Evolutionary conservation across 192 early-diverging fungal genomes (phyloP).

Genomic region (Coemansia umbellata): DNA sequence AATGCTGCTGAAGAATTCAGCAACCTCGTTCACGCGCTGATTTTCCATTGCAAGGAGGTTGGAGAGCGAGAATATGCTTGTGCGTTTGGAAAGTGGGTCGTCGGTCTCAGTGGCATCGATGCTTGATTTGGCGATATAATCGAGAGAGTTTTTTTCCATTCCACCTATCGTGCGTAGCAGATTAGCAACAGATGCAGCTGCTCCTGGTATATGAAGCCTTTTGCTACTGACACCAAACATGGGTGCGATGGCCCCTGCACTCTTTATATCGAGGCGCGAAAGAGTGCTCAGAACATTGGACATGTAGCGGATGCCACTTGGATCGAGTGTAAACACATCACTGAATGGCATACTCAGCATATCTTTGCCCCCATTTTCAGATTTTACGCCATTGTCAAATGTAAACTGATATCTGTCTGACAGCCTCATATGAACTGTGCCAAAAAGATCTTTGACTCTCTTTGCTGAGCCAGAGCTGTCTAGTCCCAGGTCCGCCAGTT

Average conservation of each 20-base stretch:
- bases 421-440: constrained; percentile 5
- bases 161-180: constrained; percentile 8
- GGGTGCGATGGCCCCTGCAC: constrained; percentile 11
- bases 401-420: constrained; percentile 11
- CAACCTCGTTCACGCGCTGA: constrained; percentile 6
- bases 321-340: constrained; percentile 20
- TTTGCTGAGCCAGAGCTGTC: constrained; percentile 7
- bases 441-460: constrained; percentile 10
- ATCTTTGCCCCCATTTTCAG: not conserved
- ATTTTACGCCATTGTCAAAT: not conserved
- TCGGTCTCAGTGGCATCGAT: not conserved
- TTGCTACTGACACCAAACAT: constrained; percentile 26
- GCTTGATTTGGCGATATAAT: constrained; percentile 3
- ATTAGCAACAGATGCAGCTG: constrained; percentile 1
- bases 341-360: constrained; percentile 34
- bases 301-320: constrained; percentile 22
- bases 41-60: constrained; percentile 14
- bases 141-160: constrained; percentile 7
- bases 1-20: constrained; percentile 13
- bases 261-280: not conserved
- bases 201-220: not conserved
- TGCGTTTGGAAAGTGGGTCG: constrained; percentile 9
- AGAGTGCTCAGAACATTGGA: constrained; percentile 15
- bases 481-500: constrained; percentile 15
- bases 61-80: constrained; percentile 12